Conservation (phyloP, 2,329 filamentous ascomycete species). For the Magnaporthiopsis incrustans region DNA sequence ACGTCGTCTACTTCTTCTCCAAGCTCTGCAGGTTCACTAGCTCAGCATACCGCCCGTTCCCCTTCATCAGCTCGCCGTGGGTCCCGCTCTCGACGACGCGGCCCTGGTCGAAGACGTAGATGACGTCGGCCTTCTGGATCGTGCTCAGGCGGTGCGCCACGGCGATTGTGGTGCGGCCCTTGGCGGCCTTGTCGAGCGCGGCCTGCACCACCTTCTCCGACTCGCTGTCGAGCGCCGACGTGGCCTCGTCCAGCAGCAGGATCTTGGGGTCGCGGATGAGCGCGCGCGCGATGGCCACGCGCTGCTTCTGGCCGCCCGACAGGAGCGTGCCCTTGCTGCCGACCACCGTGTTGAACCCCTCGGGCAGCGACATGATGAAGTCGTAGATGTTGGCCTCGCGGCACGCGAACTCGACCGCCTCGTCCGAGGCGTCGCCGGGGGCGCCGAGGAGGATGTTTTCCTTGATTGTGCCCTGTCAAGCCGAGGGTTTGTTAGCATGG, state of each 20-base stretch:
- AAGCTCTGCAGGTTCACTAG: slow-evolving; percentile 74
- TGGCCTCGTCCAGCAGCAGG: slow-evolving; percentile 75
- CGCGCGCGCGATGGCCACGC: slow-evolving; percentile 86
- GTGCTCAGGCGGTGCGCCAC: slow-evolving; percentile 89
- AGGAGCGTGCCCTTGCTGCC: slow-evolving; percentile 81
- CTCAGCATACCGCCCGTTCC: slow-evolving; percentile 67
- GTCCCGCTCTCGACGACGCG: slow-evolving; percentile 77
- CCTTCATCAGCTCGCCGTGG: slow-evolving; percentile 63
- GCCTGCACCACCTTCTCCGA: slow-evolving; percentile 74
- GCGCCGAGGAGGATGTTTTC: slow-evolving; percentile 85
- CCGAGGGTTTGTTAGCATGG: not conserved
- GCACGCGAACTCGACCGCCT: slow-evolving; percentile 68
- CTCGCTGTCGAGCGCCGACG: slow-evolving; percentile 67
- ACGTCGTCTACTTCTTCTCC: slow-evolving; percentile 36
- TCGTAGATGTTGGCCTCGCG: slow-evolving; percentile 89
- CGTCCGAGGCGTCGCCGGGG: slow-evolving; percentile 59
- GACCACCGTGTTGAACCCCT: slow-evolving; percentile 78
- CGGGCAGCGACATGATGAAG: slow-evolving; percentile 74
- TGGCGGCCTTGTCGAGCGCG: slow-evolving; percentile 72
- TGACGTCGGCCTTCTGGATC: slow-evolving; percentile 89
- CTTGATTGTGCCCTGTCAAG: slow-evolving; percentile 62
- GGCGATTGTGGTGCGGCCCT: slow-evolving; percentile 83
- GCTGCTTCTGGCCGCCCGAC: slow-evolving; percentile 89
- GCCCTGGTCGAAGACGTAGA: slow-evolving; percentile 92
- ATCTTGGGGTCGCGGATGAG: slow-evolving; percentile 87